Conservation (phyloP, 2,329 filamentous ascomycete species). For the Fusarium hostae region DNA sequence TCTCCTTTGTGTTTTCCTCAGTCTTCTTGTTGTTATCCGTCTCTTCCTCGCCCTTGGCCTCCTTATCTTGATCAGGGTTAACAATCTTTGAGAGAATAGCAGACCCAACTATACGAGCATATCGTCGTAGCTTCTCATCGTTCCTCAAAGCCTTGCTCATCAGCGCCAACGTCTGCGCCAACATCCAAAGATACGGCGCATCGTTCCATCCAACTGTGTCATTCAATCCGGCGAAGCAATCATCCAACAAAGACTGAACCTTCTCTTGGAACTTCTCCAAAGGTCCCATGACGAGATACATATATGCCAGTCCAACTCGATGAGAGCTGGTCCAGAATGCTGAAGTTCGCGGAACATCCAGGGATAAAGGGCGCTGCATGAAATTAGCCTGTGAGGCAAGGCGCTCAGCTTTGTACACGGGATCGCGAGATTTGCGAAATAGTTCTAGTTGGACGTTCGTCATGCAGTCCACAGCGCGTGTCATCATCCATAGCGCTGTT, state of each 20-base stretch:
- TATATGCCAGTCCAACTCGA: neutral
- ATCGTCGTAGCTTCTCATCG: neutral
- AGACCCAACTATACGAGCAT: neutral
- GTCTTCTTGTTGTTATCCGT: too few relatives aligned
- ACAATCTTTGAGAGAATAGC: neutral
- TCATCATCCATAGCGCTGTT: neutral
- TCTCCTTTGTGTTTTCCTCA: neutral
- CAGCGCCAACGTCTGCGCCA: neutral
- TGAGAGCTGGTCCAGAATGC: neutral
- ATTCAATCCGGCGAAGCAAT: neutral
- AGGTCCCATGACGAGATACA: slow-evolving; percentile 15
- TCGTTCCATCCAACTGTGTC: slow-evolving; percentile 19
- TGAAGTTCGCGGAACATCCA: neutral
- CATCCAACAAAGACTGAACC: neutral
- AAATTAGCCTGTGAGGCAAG: neutral
- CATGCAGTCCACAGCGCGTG: neutral
- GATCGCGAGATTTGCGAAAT: slow-evolving; percentile 9
- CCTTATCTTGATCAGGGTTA: neutral
- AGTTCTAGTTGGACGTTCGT: neutral
- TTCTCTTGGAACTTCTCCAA: neutral
- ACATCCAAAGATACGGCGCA: neutral
- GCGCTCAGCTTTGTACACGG: neutral
- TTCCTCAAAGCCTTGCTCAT: neutral
- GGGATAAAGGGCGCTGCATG: neutral
- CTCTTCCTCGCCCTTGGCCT: neutral